Evolutionary conservation across 73 alveolate genomes (phyloP), one percentile per base, ranked within the genome.

Genomic region (Paramecium sexaurelia): DNA sequence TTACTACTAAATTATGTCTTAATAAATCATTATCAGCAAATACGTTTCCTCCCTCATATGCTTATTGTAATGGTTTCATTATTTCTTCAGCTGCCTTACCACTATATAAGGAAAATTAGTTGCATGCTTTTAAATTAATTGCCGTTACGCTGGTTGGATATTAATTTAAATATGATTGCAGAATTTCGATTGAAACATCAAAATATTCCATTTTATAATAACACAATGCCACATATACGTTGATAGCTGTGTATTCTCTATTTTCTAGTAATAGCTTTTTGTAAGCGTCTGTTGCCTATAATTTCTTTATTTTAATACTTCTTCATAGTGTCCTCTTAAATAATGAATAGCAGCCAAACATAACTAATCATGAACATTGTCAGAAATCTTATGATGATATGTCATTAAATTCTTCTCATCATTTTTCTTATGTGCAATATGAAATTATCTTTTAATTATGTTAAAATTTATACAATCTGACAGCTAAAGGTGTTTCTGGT

Each of bases 11-110:
- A 87, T 98, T 98, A 92, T 98, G 99, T 86, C 99, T 95, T 75
- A 98, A 94, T 73, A 98, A 93, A 87, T 98, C 99, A 84, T 95
- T 92, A 71, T 98, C 99, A 88, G 95, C 95, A 95, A 96, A 96
- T n/a, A 98, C 95, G 75, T 98, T 98, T 69, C 99, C 99, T 68
- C 98, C 95, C 41, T 94, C 93, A 32, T 98, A 94, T 43, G 95
- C 95, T 43, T 92, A 90, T 88, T 94, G 96, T 22, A 96, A 78
- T 17, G 95, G 98, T 82, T 96, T 97, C 55, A 98, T 92, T 55
- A 96, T 99, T 32, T 97, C 98, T 83, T 98, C 99, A 20, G 99
- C 99, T 5, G 99, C 99, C 61, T 97, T 98, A 13, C 99, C 99
- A 71, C 97, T 97, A 90, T 95, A 98, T 24, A 98, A 97, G 82